Evolutionary conservation across 2,329 filamentous ascomycete species (phyloP).

Genomic region (Pseudogymnoascus sp.): DNA sequence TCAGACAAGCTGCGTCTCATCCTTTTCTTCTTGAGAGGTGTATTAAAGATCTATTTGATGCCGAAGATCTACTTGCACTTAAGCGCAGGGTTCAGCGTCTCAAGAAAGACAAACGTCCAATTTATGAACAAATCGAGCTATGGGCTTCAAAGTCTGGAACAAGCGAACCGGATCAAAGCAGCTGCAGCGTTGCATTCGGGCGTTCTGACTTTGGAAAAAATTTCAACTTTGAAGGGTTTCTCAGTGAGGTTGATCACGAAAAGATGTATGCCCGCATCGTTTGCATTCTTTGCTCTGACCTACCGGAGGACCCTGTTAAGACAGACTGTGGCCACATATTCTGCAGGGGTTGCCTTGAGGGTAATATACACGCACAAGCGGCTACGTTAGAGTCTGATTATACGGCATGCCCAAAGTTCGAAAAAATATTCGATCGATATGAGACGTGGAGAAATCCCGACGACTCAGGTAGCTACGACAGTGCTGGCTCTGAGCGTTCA

Average conservation of each 20-base stretch:
- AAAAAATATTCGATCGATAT: background rate
- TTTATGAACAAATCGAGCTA: constrained; percentile 24
- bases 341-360: background rate
- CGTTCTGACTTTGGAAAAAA: background rate
- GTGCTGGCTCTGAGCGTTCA: background rate
- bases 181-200: background rate
- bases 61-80: constrained; percentile 21
- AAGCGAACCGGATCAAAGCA: background rate
- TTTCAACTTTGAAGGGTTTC: background rate
- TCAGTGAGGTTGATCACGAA: background rate
- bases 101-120: constrained; percentile 10
- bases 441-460: background rate
- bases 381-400: background rate
- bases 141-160: constrained; percentile 15
- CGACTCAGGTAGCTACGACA: background rate
- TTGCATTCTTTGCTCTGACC: background rate
- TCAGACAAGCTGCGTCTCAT: constrained; percentile 26
- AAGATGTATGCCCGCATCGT: background rate
- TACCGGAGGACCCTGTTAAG: background rate
- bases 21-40: constrained; percentile 26
- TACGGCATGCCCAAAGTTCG: background rate
- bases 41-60: constrained; percentile 24
- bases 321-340: background rate
- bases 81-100: constrained; percentile 12
- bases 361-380: background rate